phyloP scores from a whole-genome alignment of 2,329 filamentous ascomycete species.

The Xylaria sp. region DNA sequence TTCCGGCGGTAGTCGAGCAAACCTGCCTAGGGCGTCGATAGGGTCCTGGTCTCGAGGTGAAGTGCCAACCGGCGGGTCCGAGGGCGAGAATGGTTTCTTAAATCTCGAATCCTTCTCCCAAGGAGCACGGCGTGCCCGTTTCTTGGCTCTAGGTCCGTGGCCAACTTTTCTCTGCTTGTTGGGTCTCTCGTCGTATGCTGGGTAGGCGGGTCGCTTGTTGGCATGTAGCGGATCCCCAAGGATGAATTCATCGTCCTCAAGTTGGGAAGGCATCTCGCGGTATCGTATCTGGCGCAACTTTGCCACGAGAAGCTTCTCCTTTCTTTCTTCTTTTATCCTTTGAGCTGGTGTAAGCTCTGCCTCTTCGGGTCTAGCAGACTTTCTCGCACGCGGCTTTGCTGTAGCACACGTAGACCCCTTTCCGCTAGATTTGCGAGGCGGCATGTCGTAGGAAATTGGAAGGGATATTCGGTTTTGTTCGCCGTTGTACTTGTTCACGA shows the following conservation, averaged over 20 bases:
- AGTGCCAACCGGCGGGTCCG: neutral
- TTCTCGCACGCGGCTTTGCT: neutral
- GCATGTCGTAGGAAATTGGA: neutral
- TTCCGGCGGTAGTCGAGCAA: conserved; percentile 46
- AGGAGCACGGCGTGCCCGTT: conserved; percentile 13
- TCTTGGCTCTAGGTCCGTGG: neutral
- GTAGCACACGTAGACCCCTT: neutral
- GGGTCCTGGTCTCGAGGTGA: conserved; percentile 13
- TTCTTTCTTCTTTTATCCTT: conserved; percentile 15
- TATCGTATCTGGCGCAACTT: conserved; percentile 25
- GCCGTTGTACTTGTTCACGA: neutral
- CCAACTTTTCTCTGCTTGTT: conserved; percentile 30
- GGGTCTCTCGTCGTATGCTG: conserved; percentile 35
- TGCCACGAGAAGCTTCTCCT: neutral
- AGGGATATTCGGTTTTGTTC: too few species aligned
- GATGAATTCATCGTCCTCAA: conserved; percentile 21
- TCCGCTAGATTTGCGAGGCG: neutral
- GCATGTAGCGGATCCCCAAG: conserved; percentile 16
- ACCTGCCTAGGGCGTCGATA: conserved; percentile 27
- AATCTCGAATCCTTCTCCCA: conserved; percentile 29
- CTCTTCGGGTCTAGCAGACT: neutral
- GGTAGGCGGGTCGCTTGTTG: conserved; percentile 29
- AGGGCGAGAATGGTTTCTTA: conserved; percentile 33
- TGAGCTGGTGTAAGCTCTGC: conserved; percentile 20
- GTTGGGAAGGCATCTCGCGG: conserved; percentile 32